Evolutionary conservation across 2,329 filamentous ascomycete genomes (phyloP), one percentile per base, ranked within the genome.

Genomic region (Colletotrichum sp.): DNA sequence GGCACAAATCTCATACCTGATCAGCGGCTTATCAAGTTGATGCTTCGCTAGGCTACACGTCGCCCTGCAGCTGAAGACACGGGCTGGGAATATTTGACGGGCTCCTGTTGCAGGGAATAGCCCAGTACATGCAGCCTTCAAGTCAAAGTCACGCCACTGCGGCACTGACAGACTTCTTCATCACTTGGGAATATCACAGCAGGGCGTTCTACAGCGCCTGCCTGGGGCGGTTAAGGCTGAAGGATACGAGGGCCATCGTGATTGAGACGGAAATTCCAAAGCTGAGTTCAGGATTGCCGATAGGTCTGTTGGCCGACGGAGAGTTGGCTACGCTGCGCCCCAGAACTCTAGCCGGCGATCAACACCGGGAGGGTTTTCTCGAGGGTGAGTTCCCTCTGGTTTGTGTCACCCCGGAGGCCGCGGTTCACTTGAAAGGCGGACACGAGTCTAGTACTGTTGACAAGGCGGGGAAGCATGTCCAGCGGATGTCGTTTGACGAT

Each of bases 321-420:
- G 44, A 52, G 44, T 52, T n/a, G 30, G 32, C 21, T 26, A 52
- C 32, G 18, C 62, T 72, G 73, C 73, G 70, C 69, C 73, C 70
- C 73, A 36, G 64, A 69, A 65, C 73, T 49, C 59, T 73, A 68
- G 57, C 32, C 57, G 63, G 63, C 69, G 70, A 76, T 73, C 73
- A 64, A 26, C 15, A 18, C n/a, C 12, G 18, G 44, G n/a, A 52
- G 44, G n/a, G 44, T 21, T 52, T 21, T 52, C 44, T 52, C 44
- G n/a, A 52, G n/a, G 10, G n/a, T 13, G n/a, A 52, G 44, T 52
- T 52, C n/a, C n/a, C 44, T 52, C 44, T 69, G 59, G 52, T 44
- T 68, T 44, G 49, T 57, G 65, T 49, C 28, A 69, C 66, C 24
- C 32, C 66, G 52, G 66, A 44, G 52, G 32, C 32, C 66, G 32